Evolutionary conservation across 2,329 filamentous ascomycete genomes (phyloP), one percentile per base, ranked within the genome.

Genomic region (Nothophoma quercina): DNA sequence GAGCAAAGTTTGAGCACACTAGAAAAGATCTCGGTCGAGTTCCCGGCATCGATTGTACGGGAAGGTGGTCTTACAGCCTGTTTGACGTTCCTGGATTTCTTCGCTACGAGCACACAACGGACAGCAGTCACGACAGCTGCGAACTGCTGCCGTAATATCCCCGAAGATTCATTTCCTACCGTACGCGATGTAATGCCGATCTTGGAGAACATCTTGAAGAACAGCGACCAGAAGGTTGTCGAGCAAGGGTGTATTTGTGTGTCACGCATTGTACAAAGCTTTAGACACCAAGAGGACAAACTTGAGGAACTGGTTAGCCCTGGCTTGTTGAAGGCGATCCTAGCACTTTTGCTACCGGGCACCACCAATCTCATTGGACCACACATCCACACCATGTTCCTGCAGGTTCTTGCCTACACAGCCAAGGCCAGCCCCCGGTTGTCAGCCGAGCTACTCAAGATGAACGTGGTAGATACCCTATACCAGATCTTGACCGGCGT

Each of bases 401-500:
- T 99, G 18, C 88, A 93, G 26, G 92, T 98, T 6, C 79, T 99
- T 48, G 90, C 93, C 5, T 96, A 96, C 62, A 93, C 90, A 4
- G 91, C 93, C 32, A 90, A 90, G 62, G 91, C 92, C 2, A 98
- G 95, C 69, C 91, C 95, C 15, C 84, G 84, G 12, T 81, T 97
- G 18, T 96, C 95, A 4, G 89, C 90, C 2, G 93, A 97, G 65
- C 82, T 99, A 10, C 88, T 99, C 73, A 96, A 93, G 76, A 90
- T 98, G 83, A 93, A 97, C 63, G 89, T 99, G 46, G 95, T 99
- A 21, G 95, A 98, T 75, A 99, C 95, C 0, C 80, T 99, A 2
- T 99, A 98, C 70, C 95, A 99, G 74, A 98, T 99, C 33, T 78
- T 99, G 41, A 98, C 95, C 0, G 95, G 95, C 16, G 91, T 99